These are phyloP conservation scores for Trametes cingulata DNA, from an alignment of 768 basidiomycete genomes.

Conservation along the genomic window DNA sequence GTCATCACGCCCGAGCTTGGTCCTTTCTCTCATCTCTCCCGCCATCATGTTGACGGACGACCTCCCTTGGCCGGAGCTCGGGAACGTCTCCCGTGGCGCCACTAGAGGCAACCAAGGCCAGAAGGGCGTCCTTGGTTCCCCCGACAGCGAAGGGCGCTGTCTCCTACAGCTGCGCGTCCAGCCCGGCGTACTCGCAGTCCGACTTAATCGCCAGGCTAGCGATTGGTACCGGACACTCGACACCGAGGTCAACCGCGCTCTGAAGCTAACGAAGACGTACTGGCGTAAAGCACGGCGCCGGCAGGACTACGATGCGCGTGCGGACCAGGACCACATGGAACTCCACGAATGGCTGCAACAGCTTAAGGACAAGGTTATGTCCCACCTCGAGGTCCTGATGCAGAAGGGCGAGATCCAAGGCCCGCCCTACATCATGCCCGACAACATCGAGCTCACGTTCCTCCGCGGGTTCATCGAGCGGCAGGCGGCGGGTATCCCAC, in stretches of 20 bases:
- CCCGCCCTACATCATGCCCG: constrained; percentile 80
- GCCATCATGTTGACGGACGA: constrained; percentile 59
- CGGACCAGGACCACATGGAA: constrained; percentile 89
- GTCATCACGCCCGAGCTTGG: constrained; percentile 8
- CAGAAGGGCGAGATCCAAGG: constrained; percentile 86
- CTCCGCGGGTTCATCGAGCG: constrained; percentile 82
- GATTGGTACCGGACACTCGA: constrained; percentile 84
- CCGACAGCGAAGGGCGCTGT: constrained; percentile 75
- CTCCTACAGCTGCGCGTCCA: constrained; percentile 80
- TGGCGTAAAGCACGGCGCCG: constrained; percentile 77
- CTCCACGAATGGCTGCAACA: constrained; percentile 87
- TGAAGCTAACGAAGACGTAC: constrained; percentile 84
- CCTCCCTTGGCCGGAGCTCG: constrained; percentile 84
- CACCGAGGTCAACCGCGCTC: constrained; percentile 74
- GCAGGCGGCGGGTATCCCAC: constrained; percentile 71
- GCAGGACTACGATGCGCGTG: constrained; percentile 82
- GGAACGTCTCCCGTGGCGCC: constrained; percentile 82
- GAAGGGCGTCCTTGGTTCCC: constrained; percentile 72
- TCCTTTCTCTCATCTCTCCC: constrained; percentile 9
- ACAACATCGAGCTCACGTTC: constrained; percentile 75
- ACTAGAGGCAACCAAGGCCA: constrained; percentile 86
- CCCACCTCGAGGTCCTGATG: constrained; percentile 83
- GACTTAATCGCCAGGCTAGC: constrained; percentile 71
- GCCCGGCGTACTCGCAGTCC: constrained; percentile 77
- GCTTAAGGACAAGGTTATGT: constrained; percentile 87